phyloP scores from a whole-genome alignment of 1,284 basidiomycete genomes.

The Ceratorhiza oryzae-sativae region DNA sequence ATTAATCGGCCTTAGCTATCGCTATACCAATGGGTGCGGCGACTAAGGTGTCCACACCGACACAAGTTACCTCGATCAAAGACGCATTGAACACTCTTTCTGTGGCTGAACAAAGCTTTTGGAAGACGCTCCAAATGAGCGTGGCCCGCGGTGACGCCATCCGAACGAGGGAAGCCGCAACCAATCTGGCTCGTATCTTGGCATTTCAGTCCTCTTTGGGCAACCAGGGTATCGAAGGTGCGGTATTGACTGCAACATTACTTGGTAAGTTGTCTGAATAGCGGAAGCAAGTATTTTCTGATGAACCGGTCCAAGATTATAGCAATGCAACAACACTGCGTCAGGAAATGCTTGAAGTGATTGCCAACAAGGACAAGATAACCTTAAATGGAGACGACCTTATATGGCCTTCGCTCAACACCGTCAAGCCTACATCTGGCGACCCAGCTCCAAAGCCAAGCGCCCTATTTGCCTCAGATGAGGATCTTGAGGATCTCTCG shows the following conservation, averaged over 20 bases:
- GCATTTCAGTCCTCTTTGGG: slow-evolving; percentile 83
- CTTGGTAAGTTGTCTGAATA: slow-evolving; percentile 61
- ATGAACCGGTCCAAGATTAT: slow-evolving; percentile 57
- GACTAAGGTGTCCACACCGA: slow-evolving; percentile 52
- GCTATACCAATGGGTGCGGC: slow-evolving; percentile 83
- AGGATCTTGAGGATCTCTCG: slow-evolving; percentile 49
- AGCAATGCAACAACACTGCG: slow-evolving; percentile 78
- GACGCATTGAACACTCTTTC: slow-evolving; percentile 69
- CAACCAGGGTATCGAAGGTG: slow-evolving; percentile 57
- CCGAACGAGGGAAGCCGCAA: slow-evolving; percentile 73
- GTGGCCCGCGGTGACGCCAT: slow-evolving; percentile 67
- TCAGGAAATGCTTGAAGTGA: slow-evolving; percentile 77
- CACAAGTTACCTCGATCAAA: slow-evolving; percentile 58
- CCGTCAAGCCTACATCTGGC: slow-evolving; percentile 42
- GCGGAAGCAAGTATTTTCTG: slow-evolving; percentile 9
- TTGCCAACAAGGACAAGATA: slow-evolving; percentile 57
- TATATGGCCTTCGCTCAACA: slow-evolving; percentile 64
- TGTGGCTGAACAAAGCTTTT: slow-evolving; percentile 73
- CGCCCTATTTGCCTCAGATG: slow-evolving; percentile 39
- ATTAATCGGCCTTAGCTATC: slow-evolving; percentile 62
- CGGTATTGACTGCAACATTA: slow-evolving; percentile 65
- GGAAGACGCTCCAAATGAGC: slow-evolving; percentile 67
- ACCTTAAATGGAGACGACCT: slow-evolving; percentile 60
- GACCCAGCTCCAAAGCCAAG: not conserved
- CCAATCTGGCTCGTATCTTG: slow-evolving; percentile 73